Conservation (phyloP, 192 early-diverging fungal species). For the Thamnidium elegans region DNA sequence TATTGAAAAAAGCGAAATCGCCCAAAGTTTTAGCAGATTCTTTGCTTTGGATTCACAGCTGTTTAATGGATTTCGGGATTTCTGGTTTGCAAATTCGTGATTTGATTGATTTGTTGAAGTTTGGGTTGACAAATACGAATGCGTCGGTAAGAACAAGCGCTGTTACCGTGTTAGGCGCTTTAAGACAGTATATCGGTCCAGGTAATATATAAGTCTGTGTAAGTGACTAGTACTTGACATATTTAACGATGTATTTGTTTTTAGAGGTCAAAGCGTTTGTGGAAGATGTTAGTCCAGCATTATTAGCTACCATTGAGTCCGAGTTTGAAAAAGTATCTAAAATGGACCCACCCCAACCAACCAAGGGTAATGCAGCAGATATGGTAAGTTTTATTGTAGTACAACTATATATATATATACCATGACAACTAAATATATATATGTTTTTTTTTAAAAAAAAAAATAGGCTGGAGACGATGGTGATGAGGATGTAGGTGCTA, state of each 20-base stretch:
- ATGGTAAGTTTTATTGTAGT: slow-evolving; percentile 30
- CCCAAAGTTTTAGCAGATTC: slow-evolving; percentile 90
- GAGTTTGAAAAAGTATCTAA: slow-evolving; percentile 90
- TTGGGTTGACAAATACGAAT: slow-evolving; percentile 78
- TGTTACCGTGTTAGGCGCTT: slow-evolving; percentile 74
- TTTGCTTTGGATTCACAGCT: slow-evolving; percentile 81
- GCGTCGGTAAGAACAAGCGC: slow-evolving; percentile 78
- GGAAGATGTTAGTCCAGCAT: slow-evolving; percentile 80
- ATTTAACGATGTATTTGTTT: neutral
- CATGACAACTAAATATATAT: too few species aligned
- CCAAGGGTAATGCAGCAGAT: slow-evolving; percentile 33
- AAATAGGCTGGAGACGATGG: neutral
- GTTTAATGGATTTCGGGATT: slow-evolving; percentile 89
- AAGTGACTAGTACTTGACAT: too few species aligned
- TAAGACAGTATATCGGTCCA: slow-evolving; percentile 81
- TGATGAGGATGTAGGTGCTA: neutral
- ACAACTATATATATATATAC: neutral
- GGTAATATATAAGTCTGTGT: slow-evolving; percentile 34
- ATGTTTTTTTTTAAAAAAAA: too few species aligned
- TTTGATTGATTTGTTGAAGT: slow-evolving; percentile 84
- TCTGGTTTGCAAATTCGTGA: slow-evolving; percentile 70
- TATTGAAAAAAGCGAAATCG: slow-evolving; percentile 76
- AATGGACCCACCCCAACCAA: slow-evolving; percentile 60
- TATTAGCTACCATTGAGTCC: slow-evolving; percentile 81
- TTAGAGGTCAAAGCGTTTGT: slow-evolving; percentile 79